These are phyloP conservation scores for Scolecobasidium constrictum DNA, from an alignment of 2,329 filamentous ascomycete genomes.

Conservation along the genomic window DNA sequence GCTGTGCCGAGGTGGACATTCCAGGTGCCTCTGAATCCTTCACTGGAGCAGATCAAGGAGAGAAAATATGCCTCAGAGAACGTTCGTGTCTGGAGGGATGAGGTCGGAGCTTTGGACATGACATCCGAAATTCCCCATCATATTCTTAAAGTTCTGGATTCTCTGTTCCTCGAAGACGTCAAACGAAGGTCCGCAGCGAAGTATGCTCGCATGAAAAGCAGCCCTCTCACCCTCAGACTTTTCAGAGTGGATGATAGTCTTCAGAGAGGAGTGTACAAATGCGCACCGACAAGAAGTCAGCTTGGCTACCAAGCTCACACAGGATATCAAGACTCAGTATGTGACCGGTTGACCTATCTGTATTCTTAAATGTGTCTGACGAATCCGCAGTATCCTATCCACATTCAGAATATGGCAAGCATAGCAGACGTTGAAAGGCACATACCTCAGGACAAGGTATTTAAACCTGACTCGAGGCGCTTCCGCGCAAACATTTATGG, in stretches of 20 bases:
- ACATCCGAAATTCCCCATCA: slow-evolving; percentile 37
- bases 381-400: slow-evolving; percentile 51
- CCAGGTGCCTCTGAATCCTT: slow-evolving; percentile 54
- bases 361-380: slow-evolving; percentile 5
- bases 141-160: slow-evolving; percentile 30
- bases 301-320: slow-evolving; percentile 55
- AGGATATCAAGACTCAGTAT: slow-evolving; percentile 60
- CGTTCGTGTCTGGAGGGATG: slow-evolving; percentile 57
- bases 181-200: background rate
- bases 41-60: slow-evolving; percentile 43
- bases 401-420: slow-evolving; percentile 55
- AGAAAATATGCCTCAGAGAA: slow-evolving; percentile 49
- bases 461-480: slow-evolving; percentile 47
- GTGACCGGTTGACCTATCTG: slow-evolving; percentile 22
- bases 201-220: slow-evolving; percentile 31
- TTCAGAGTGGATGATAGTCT: slow-evolving; percentile 54
- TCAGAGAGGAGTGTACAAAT: slow-evolving; percentile 48
- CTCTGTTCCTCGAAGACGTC: background rate
- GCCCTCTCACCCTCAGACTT: slow-evolving; percentile 57
- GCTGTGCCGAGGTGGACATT: slow-evolving; percentile 49
- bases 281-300: slow-evolving; percentile 46
- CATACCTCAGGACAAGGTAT: slow-evolving; percentile 41
- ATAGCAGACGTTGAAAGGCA: slow-evolving; percentile 49
- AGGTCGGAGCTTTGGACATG: slow-evolving; percentile 35
- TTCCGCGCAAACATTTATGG: slow-evolving; percentile 65